Conservation (phyloP, 768 basidiomycete species). For the Podaxis pistillaris region DNA sequence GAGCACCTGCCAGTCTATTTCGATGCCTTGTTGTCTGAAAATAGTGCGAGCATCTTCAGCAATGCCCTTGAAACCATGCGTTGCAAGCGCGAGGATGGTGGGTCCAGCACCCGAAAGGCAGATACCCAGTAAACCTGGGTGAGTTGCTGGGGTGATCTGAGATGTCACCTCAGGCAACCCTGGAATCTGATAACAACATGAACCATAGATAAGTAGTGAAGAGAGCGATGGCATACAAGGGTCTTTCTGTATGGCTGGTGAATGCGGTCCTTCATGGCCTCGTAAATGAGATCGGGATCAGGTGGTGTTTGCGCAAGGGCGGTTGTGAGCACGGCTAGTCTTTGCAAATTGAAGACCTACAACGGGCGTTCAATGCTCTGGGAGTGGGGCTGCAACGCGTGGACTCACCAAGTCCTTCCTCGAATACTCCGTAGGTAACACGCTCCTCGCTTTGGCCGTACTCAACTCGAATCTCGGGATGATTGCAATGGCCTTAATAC, state of each 20-base stretch:
- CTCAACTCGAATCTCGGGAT: conserved; percentile 95
- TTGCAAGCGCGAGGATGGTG: conserved; percentile 94
- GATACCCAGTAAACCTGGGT: conserved; percentile 94
- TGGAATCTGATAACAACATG: conserved; percentile 67
- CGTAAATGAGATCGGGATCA: conserved; percentile 95
- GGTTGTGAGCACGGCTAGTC: conserved; percentile 93
- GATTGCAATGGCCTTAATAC: conserved; percentile 90
- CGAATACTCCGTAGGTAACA: conserved; percentile 81
- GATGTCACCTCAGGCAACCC: conserved; percentile 93
- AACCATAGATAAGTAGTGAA: conserved; percentile 4
- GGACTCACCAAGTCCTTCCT: conserved; percentile 83
- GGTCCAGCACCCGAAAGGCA: conserved; percentile 98
- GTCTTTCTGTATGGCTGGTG: conserved; percentile 95
- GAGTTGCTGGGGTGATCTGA: conserved; percentile 80
- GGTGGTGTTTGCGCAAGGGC: conserved; percentile 89
- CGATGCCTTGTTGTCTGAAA: conserved; percentile 67
- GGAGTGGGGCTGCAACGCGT: neutral
- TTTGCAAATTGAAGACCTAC: conserved; percentile 97
- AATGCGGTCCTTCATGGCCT: conserved; percentile 98
- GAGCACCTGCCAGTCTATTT: conserved; percentile 90
- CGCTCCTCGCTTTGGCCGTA: conserved; percentile 90
- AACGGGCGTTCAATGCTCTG: conserved; percentile 8
- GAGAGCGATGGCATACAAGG: conserved; percentile 52
- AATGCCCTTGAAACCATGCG: conserved; percentile 77
- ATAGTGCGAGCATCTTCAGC: conserved; percentile 77